Percentiles rank a stretch among this genome's conserved stretches.
These are phyloP conservation scores for Rusavskia elegans DNA, from an alignment of 495 filamentous ascomycete genomes.

Conservation along the genomic window DNA sequence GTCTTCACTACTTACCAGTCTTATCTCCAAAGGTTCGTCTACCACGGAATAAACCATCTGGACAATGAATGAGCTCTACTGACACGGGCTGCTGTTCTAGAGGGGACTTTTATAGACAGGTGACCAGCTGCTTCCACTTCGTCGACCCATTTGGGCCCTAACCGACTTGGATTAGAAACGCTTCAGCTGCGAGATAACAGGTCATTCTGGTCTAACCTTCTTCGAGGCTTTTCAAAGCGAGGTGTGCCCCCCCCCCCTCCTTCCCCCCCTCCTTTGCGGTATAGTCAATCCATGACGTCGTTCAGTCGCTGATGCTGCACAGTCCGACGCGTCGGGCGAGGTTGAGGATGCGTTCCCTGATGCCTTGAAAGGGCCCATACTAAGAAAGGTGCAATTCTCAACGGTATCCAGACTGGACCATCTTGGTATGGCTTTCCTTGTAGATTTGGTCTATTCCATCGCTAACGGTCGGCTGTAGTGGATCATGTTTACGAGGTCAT, in stretches of 20 bases:
- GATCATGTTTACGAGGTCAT: constrained; percentile 50
- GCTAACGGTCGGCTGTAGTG: constrained; percentile 29
- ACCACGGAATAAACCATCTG: background rate
- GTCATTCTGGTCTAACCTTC: constrained; percentile 83
- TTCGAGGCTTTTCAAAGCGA: constrained; percentile 89
- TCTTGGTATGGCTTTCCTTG: constrained; percentile 40
- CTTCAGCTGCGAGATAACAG: constrained; percentile 91
- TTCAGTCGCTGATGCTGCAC: constrained; percentile 1
- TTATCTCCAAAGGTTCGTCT: constrained; percentile 59
- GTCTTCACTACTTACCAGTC: constrained; percentile 79
- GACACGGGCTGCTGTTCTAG: constrained; percentile 27
- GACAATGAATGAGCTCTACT: background rate
- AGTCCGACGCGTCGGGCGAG: constrained; percentile 75
- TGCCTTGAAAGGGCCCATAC: constrained; percentile 73
- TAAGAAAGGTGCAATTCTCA: constrained; percentile 82
- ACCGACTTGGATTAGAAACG: constrained; percentile 36
- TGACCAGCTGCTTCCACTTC: constrained; percentile 18
- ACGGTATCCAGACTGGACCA: constrained; percentile 83
- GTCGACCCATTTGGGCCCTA: background rate
- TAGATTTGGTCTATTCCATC: background rate
- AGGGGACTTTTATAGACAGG: constrained; percentile 88
- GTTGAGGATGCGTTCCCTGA: constrained; percentile 88
- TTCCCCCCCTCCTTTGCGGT: background rate
- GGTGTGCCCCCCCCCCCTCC: too few species aligned
- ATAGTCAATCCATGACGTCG: too few species aligned